Base-by-base conservation (phyloP, 129 eudicot genomes). In the Saposhnikovia divaricata region DNA sequence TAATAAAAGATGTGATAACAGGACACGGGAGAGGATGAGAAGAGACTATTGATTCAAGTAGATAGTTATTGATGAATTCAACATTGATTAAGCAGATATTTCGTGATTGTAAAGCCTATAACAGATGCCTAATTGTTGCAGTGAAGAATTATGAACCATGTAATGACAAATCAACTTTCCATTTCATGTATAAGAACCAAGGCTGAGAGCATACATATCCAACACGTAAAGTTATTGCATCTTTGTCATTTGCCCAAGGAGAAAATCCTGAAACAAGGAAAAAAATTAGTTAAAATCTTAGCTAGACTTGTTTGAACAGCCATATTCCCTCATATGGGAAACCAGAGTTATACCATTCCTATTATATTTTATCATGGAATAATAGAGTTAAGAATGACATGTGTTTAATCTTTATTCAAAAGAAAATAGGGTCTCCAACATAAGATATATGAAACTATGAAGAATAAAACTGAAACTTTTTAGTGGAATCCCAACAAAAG, bases 171-270 rank as follows among this genome's bases (percentile, higher is more conserved):
- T 77, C 38, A 72, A 80, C 37, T 75, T 9, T 31, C 72, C 39
- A 81, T 28, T 15, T 43, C 77, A 74, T 6, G 57, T 4, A 50
- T 83, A 48, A 19, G 53, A 66, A 74, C 14, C 27, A 76, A 78
- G 39, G 13, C 42, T 11, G 19, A 78, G 82, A 55, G 86, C 93
- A 25, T 94, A 94, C 98, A 81, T 88, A 90, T 83, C 98, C 98
- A 80, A 91, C 74, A 48, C 98, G 93, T 81, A 91, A 80, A 79
- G 79, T 34, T 80, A 77, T 82, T 75, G 96, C 98, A 70, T 94
- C 98, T 82, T 89, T 88, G 86, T 91, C 97, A 87, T 86, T 83
- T 40, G 84, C 96, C 97, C 97, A 93, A 80, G 76, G 61, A 48
- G 91, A 85, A 74, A 79, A 21, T 37, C 89, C 98, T 93, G 82